These are phyloP conservation scores for Trifolium repens DNA, from an alignment of 306 rosid genomes.

Conservation along the genomic window DNA sequence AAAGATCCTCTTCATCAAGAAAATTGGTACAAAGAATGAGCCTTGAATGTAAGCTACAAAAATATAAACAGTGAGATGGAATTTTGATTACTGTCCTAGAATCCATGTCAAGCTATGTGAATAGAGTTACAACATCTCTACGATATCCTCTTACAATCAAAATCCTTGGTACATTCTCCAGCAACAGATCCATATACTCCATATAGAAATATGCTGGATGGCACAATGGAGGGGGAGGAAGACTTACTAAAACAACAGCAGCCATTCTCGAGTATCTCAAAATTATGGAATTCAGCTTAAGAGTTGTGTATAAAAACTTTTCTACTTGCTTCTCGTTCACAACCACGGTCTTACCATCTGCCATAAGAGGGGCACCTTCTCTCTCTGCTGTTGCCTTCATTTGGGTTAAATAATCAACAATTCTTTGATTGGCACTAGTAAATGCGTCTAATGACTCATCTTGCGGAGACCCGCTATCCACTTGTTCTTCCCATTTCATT, in stretches of 20 bases:
- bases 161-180: slow-evolving; percentile 92
- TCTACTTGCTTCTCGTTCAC: slow-evolving; percentile 91
- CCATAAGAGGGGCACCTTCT: slow-evolving; percentile 76
- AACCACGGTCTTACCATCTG: slow-evolving; percentile 79
- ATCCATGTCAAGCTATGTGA: slow-evolving; percentile 65
- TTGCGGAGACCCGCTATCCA: slow-evolving; percentile 65
- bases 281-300: slow-evolving; percentile 83
- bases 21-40: slow-evolving; percentile 63
- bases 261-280: slow-evolving; percentile 98
- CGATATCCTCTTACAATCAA: slow-evolving; percentile 97
- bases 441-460: slow-evolving; percentile 85
- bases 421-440: slow-evolving; percentile 69
- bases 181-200: slow-evolving; percentile 99
- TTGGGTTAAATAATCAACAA: slow-evolving; percentile 60
- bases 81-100: slow-evolving; percentile 48
- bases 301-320: slow-evolving; percentile 87
- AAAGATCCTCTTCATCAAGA: slow-evolving; percentile 51
- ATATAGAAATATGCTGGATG: slow-evolving; percentile 92
- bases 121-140: slow-evolving; percentile 91
- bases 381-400: slow-evolving; percentile 66
- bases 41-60: slow-evolving; percentile 59
- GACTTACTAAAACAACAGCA: slow-evolving; percentile 91
- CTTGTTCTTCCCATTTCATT: slow-evolving; percentile 81
- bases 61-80: slow-evolving; percentile 43
- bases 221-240: slow-evolving; percentile 92